Evolutionary conservation across 805 yeast genomes (phyloP), one percentile per base, ranked within the genome.

Genomic region (Candida pseudofarinosa): DNA sequence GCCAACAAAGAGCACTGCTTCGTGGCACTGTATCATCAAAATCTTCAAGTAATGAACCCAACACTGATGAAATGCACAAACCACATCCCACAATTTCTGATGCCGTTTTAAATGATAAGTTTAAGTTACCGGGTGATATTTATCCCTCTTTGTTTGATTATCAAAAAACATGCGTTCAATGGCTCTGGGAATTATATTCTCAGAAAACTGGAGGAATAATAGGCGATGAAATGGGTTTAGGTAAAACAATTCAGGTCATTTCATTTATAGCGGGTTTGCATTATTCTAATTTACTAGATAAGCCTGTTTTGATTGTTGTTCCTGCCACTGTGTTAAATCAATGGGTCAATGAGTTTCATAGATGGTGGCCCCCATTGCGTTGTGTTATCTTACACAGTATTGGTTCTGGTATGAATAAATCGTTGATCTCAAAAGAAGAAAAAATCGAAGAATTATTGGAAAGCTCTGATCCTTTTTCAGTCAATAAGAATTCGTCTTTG

Each of bases 191-290:
- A 57, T 69, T 93, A n/a, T 83, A 86, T 54, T 74, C 80, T 16
- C 98, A 93, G 60, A 80, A 79, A 39, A 84, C 90, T 2, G 99
- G 99, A 2, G 99, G 99, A 0, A 93, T 93, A 17, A 76, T 93
- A 33, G 97, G 98, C 19, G 99, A 93, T 63, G 99, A 93, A 61
- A 93, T 93, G 99, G 99, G 99, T 0, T 65, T 93, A 14, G 99
- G 99, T 2, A 93, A 93, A 57, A 93, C 99, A 0, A 85, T 93
- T 39, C 98, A 93, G 58, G 78, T 93, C 6, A 88, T 89, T 35
- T 81, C 97, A 1, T 93, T 91, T 60, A 56, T 93, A 6, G 97
- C 98, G 0, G 93, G 96, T 0, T 69, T 93, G 33, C 96, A 90
- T 55, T 86, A 89, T 59, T 85, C 95, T 14, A 81, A 84, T 0